phyloP scores from a whole-genome alignment of 768 basidiomycete genomes.

The Tulasnella sp. region DNA sequence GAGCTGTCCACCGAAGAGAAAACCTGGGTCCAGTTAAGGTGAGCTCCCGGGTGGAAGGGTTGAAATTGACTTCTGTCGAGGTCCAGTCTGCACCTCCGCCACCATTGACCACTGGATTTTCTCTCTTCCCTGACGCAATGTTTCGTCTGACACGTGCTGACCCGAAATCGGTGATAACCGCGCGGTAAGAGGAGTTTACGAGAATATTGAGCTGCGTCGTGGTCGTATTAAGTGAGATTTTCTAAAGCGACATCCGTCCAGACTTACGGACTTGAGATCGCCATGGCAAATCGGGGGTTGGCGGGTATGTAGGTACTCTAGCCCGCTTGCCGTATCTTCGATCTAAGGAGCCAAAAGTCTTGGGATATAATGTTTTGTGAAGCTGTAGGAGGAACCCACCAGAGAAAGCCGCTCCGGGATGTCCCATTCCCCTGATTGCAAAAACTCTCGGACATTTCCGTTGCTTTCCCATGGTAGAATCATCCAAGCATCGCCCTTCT shows the following conservation, averaged over 20 bases:
- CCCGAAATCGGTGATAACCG: neutral
- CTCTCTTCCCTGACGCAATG: neutral
- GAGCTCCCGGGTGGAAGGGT: neutral
- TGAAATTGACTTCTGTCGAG: neutral
- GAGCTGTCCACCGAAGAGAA: neutral
- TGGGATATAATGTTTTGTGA: neutral
- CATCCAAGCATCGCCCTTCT: neutral
- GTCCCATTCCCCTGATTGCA: slow-evolving; percentile 1
- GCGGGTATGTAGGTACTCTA: neutral
- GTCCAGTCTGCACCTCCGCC: neutral
- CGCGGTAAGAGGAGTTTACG: neutral
- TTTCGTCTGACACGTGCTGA: neutral
- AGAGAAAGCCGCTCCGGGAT: neutral
- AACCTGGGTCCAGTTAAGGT: neutral
- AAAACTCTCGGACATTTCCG: neutral
- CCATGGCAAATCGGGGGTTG: neutral
- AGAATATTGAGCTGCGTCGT: neutral
- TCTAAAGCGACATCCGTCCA: neutral
- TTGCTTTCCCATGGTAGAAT: neutral
- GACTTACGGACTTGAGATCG: neutral
- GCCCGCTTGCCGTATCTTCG: neutral
- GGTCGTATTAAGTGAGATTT: neutral
- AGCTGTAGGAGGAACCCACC: neutral
- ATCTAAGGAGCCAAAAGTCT: neutral
- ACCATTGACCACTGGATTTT: neutral